Percentiles rank a stretch among this genome's conserved stretches.
Conservation (phyloP, 805 yeast genomes). For the Kuraishia floccosa region DNA sequence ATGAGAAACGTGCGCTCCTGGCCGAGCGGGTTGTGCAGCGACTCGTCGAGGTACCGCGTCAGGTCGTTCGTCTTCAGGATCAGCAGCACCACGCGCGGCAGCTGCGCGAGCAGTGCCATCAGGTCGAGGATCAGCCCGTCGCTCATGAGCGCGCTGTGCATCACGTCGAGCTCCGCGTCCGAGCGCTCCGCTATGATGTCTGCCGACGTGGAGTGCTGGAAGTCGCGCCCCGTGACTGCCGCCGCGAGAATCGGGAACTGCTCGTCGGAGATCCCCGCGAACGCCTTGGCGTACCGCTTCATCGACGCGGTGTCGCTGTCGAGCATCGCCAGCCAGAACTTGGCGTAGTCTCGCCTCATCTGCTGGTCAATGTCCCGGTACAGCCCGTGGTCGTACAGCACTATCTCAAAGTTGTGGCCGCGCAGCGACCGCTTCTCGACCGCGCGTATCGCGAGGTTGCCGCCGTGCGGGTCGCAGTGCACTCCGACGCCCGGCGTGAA, state of each 20-base stretch:
- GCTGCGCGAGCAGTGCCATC: conserved; percentile 64
- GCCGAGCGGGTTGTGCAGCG: conserved; percentile 72
- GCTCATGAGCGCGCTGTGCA: conserved; percentile 53
- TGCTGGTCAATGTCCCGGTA: conserved; percentile 74
- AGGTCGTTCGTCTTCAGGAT: conserved; percentile 91
- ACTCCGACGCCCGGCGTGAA: conserved; percentile 86
- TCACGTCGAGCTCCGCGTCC: conserved; percentile 50
- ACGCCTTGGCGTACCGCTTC: conserved; percentile 61
- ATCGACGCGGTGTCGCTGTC: conserved; percentile 57
- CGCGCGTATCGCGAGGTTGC: conserved; percentile 77
- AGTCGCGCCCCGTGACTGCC: conserved; percentile 92
- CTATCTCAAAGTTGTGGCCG: conserved; percentile 74
- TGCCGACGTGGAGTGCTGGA: conserved; percentile 57
- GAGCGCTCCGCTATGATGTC: conserved; percentile 46
- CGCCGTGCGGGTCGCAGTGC: conserved; percentile 98
- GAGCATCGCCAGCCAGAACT: conserved; percentile 83
- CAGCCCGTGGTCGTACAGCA: conserved; percentile 90
- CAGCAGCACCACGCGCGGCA: conserved; percentile 80
- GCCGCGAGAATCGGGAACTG: conserved; percentile 82
- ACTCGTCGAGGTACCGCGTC: conserved; percentile 81
- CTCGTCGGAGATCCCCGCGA: conserved; percentile 69
- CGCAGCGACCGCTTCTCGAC: conserved; percentile 9
- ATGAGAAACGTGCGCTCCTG: conserved; percentile 80
- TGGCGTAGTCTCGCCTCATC: conserved; percentile 75
- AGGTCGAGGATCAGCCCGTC: conserved; percentile 60